Evolutionary conservation across 805 yeast species (phyloP).

Genomic region (Debaryomyces prosopidis): DNA sequence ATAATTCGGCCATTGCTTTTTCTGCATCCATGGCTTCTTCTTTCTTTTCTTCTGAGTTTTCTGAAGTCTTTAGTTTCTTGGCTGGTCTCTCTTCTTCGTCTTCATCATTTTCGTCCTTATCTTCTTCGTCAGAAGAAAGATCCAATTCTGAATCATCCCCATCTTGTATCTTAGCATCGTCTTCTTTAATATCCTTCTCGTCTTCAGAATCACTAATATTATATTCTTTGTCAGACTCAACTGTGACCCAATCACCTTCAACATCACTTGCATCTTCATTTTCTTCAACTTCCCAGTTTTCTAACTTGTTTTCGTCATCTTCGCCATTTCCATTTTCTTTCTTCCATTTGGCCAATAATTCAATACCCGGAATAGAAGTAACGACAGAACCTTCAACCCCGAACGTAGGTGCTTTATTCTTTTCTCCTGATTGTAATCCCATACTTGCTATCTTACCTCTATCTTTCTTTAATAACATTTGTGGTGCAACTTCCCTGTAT

Average conservation of each 20-base stretch:
- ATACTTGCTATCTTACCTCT: conserved; percentile 91
- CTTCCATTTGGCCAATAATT: conserved; percentile 86
- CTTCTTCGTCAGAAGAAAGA: conserved; percentile 32
- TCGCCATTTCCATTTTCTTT: conserved; percentile 55
- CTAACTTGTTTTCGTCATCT: conserved; percentile 53
- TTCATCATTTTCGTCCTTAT: conserved; percentile 21
- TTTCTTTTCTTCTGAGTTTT: conserved; percentile 10
- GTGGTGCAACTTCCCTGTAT: conserved; percentile 95
- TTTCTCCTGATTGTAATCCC: conserved; percentile 66
- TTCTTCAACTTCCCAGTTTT: conserved; percentile 62
- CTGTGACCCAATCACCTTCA: conserved; percentile 91
- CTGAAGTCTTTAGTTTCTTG: conserved; percentile 27
- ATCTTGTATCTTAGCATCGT: conserved; percentile 34
- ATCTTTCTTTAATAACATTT: conserved; percentile 86
- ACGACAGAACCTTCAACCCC: conserved; percentile 70
- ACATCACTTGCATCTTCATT: conserved; percentile 54
- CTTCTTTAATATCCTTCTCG: conserved; percentile 24
- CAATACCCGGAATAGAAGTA: conserved; percentile 88
- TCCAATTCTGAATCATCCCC: conserved; percentile 50
- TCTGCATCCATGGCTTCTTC: conserved; percentile 18
- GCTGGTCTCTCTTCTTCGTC: conserved; percentile 19
- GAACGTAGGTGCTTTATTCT: conserved; percentile 53
- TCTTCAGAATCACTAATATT: conserved; percentile 53
- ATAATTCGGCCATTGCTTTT: conserved; percentile 50
- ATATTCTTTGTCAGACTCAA: conserved; percentile 80